Percentiles rank a stretch among this genome's conserved stretches.
Conservation (phyloP, 176 grass and related monocot genomes). For the Bothriochloa decipiens region DNA sequence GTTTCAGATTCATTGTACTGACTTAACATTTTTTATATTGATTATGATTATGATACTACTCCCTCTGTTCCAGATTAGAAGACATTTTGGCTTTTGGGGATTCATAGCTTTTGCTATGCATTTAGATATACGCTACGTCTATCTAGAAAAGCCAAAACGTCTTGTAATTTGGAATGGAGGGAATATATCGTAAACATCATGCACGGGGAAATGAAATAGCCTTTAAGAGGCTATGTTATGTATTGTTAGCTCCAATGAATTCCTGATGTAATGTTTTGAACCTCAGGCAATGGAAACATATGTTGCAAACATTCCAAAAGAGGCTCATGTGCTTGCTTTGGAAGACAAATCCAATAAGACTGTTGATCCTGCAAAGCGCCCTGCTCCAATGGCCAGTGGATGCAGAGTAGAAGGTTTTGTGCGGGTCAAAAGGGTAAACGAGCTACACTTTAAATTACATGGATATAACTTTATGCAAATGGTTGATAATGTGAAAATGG, state of each 20-base stretch:
- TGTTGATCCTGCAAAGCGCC: slow-evolving; percentile 68
- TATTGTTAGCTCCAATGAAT: slow-evolving; percentile 12
- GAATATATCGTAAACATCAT: slow-evolving; percentile 25
- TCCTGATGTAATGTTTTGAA: slow-evolving; percentile 46
- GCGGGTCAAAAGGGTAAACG: slow-evolving; percentile 84
- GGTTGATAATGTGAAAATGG: slow-evolving; percentile 6
- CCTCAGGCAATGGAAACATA: slow-evolving; percentile 94
- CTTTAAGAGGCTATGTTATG: slow-evolving; percentile 12
- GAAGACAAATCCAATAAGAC: slow-evolving; percentile 84
- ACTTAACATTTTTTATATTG: slow-evolving; percentile 29
- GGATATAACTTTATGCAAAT: slow-evolving; percentile 21
- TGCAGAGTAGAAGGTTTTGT: slow-evolving; percentile 98
- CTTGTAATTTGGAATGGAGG: not conserved
- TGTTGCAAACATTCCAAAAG: slow-evolving; percentile 81
- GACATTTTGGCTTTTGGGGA: not conserved
- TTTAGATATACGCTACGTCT: too few species aligned
- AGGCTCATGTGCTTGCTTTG: slow-evolving; percentile 62
- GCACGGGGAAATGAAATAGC: slow-evolving; percentile 12
- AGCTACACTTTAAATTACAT: slow-evolving; percentile 7
- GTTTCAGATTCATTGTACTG: slow-evolving; percentile 24
- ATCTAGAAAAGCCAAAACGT: not conserved
- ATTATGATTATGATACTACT: slow-evolving; percentile 9
- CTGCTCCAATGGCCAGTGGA: slow-evolving; percentile 87
- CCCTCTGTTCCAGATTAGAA: not conserved
- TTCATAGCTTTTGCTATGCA: too few species aligned